phyloP scores from a whole-genome alignment of 805 yeast genomes.

The Teunomyces funiuensis region DNA sequence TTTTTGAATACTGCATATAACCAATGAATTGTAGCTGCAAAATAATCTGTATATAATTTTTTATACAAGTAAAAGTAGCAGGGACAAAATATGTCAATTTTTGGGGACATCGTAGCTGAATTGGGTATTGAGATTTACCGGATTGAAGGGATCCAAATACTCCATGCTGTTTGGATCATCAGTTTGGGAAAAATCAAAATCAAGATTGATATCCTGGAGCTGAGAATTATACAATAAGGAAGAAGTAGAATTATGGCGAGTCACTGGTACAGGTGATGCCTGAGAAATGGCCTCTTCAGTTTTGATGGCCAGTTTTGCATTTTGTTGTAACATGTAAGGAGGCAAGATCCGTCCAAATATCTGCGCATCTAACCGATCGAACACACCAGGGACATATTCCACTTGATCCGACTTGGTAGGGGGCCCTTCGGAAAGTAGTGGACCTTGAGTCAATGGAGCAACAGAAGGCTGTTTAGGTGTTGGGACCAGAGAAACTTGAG shows the following conservation, averaged over 20 bases:
- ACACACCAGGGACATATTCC: slow-evolving; percentile 73
- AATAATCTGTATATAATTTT: not conserved
- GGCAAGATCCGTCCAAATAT: slow-evolving; percentile 82
- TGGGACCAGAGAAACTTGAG: no score
- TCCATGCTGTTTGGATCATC: slow-evolving; percentile 21
- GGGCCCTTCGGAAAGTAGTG: not conserved
- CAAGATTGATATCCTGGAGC: slow-evolving; percentile 16
- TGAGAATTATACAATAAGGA: not conserved
- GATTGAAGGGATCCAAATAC: slow-evolving; percentile 26
- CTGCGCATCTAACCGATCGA: slow-evolving; percentile 82
- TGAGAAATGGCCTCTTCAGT: not conserved
- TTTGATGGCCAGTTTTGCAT: slow-evolving; percentile 5
- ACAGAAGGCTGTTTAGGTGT: not conserved
- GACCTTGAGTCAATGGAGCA: not conserved
- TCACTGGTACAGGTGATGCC: not conserved
- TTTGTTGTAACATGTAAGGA: slow-evolving; percentile 67
- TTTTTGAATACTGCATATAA: not conserved
- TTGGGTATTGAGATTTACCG: slow-evolving; percentile 1
- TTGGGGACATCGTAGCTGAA: not conserved
- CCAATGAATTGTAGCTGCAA: not conserved
- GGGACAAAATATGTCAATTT: not conserved
- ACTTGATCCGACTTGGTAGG: slow-evolving; percentile 11
- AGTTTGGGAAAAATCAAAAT: slow-evolving; percentile 18
- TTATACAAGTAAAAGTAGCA: not conserved
- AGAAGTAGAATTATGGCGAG: not conserved